Base-by-base conservation (phyloP, 1,139 yeast genomes). In the Pichia sp. region DNA sequence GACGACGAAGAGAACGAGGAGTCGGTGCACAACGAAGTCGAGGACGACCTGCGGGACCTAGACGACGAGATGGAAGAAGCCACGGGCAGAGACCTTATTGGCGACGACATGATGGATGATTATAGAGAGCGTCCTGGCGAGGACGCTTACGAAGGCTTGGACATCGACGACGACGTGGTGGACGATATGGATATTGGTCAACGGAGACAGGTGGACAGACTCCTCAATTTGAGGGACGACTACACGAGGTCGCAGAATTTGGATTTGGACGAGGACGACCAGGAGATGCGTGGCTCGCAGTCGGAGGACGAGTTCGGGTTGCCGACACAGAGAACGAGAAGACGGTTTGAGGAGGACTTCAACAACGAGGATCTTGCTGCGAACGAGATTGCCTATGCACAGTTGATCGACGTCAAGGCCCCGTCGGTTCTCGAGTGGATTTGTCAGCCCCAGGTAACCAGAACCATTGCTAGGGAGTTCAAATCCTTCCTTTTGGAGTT, bases 381-480 rank as follows among this genome's bases (percentile, higher is more conserved):
- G 51, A 95, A 88, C 68, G 96, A 96, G 1, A 75, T 87, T 64
- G 82, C 95, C 1, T 73, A 92, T 59, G 97, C 90, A 65, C 88
- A 96, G 43, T 77, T 95, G 64, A 88, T 93, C 32, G 97, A 92
- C 67, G 85, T 93, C 56, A 93, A 93, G 70, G 97, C 99, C 0
- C 83, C 86, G 2, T 84, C 92, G 51, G 84, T 93, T 49, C 83
- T 92, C 19, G 98, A 93, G 68, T 95, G 99, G 99, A 84, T 95
- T 41, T 77, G 89, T 26, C 95, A 87, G 70, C 98, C 97, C 0
- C 89, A 90, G n/a, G 98, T 93, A 3, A 79, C 92, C 16, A 78
- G 96, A 65, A 87, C 97, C 1, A 90, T 95, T 66, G 95, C 96
- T 4, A 81, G 96, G 66, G 98, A 93, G 70, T 81, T 93, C 69